Conservation (phyloP, 164 flowering plant species). For the Sextonia rubra region DNA sequence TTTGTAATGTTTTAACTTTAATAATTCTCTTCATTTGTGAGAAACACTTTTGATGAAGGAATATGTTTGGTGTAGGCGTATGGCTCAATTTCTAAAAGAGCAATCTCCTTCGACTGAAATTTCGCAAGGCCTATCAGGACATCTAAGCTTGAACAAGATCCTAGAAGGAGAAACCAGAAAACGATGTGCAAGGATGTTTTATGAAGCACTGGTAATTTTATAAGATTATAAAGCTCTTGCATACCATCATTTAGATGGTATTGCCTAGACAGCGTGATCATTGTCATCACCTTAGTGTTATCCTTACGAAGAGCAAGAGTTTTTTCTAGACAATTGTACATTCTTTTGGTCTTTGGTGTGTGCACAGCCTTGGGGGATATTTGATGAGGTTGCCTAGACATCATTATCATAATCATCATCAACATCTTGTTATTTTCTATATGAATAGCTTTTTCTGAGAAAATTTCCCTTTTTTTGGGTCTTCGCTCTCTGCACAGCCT, state of each 20-base stretch:
- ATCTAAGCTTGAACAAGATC: slow-evolving; percentile 59
- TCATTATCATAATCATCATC: too few species aligned
- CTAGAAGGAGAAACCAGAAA: slow-evolving; percentile 73
- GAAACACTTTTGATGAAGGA: not conserved
- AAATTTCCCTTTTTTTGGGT: too few species aligned
- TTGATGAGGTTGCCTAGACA: too few species aligned
- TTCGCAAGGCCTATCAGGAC: slow-evolving; percentile 26
- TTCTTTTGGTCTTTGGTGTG: too few species aligned
- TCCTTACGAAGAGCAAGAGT: too few species aligned
- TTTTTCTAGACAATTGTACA: too few species aligned
- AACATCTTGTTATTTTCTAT: too few species aligned
- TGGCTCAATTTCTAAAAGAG: slow-evolving; percentile 55
- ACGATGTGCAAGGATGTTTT: slow-evolving; percentile 81
- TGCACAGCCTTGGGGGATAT: too few species aligned
- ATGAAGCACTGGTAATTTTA: slow-evolving; percentile 65
- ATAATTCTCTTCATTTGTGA: not conserved
- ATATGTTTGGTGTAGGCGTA: slow-evolving; percentile 43
- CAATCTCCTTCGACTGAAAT: slow-evolving; percentile 39
- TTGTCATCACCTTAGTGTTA: too few species aligned
- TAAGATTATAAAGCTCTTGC: not conserved
- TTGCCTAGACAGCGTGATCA: too few species aligned
- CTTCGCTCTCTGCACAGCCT: too few species aligned
- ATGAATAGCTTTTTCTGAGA: too few species aligned
- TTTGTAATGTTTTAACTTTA: not conserved
- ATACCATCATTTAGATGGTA: not conserved